These are phyloP conservation scores for Ottelia alismoides DNA, from an alignment of 106 monocot genomes.

Conservation along the genomic window DNA sequence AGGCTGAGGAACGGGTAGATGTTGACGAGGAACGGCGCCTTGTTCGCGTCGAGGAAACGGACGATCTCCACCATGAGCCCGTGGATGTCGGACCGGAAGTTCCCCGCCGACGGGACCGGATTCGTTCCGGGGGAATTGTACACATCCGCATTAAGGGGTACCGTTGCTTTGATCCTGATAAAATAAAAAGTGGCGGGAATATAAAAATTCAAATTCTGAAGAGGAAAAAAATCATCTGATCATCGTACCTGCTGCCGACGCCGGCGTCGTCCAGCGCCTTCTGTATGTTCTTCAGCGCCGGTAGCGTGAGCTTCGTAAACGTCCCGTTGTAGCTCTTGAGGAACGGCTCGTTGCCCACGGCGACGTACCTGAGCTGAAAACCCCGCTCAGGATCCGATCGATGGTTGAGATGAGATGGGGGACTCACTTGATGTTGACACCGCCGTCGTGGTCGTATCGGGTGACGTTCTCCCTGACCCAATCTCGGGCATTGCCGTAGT, in stretches of 20 bases:
- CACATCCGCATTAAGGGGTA: constrained; percentile 15
- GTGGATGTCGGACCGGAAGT: constrained; percentile 3
- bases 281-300: constrained; percentile 13
- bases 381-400: too few species aligned
- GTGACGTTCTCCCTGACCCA: constrained; percentile 26
- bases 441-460: neutral
- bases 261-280: constrained; percentile 10
- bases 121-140: constrained; percentile 24
- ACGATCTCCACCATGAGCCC: constrained; percentile 9
- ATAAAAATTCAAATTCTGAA: too few species aligned
- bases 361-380: constrained; percentile 9
- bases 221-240: too few species aligned
- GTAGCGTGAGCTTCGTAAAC: constrained; percentile 8
- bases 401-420: too few species aligned
- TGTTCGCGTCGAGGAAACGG: constrained; percentile 1
- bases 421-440: constrained; percentile 4
- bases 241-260: constrained; percentile 1
- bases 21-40: constrained; percentile 15
- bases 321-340: constrained; percentile 9
- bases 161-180: constrained; percentile 15
- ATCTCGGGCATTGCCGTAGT: constrained; percentile 7
- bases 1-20: constrained; percentile 19
- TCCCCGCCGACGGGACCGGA: constrained; percentile 5
- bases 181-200: too few species aligned
- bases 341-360: constrained; percentile 16